Conservation (phyloP, 192 early-diverging fungal species). For the Coemansia asiatica region DNA sequence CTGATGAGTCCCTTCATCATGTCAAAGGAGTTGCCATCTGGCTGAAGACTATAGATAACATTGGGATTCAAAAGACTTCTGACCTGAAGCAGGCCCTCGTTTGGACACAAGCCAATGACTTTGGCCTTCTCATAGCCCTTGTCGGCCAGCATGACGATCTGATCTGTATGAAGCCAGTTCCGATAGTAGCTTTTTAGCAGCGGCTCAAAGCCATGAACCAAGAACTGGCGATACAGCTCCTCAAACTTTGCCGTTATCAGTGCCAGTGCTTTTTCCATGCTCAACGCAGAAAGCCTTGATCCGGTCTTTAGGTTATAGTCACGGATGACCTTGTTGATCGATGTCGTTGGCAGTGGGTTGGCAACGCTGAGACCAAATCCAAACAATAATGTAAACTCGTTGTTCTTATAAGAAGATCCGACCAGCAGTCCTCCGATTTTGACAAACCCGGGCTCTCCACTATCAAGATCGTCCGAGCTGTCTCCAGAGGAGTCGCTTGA, state of each 20-base stretch:
- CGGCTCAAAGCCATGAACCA: conserved; percentile 64
- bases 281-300: conserved; percentile 42
- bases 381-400: conserved; percentile 78
- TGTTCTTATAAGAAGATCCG: conserved; percentile 70
- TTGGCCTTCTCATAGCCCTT: conserved; percentile 59
- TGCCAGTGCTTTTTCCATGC: conserved; percentile 46
- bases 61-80: conserved; percentile 59
- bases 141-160: conserved; percentile 65
- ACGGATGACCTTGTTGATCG: conserved; percentile 78
- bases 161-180: conserved; percentile 84
- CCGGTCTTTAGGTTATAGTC: conserved; percentile 57
- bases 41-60: conserved; percentile 74
- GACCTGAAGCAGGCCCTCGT: conserved; percentile 74
- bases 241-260: conserved; percentile 74
- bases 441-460: conserved; percentile 44
- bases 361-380: conserved; percentile 86
- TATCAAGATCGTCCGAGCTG: conserved; percentile 23
- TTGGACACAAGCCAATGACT: conserved; percentile 76
- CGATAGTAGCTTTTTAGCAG: conserved; percentile 78
- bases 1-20: conserved; percentile 92
- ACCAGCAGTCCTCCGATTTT: conserved; percentile 93
- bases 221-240: conserved; percentile 71
- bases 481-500: conserved; percentile 31
- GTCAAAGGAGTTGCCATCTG: conserved; percentile 97
- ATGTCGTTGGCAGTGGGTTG: conserved; percentile 83